These are phyloP conservation scores for Fusarium dlaminii DNA, from an alignment of 2,329 filamentous ascomycete species.

Conservation along the genomic window DNA sequence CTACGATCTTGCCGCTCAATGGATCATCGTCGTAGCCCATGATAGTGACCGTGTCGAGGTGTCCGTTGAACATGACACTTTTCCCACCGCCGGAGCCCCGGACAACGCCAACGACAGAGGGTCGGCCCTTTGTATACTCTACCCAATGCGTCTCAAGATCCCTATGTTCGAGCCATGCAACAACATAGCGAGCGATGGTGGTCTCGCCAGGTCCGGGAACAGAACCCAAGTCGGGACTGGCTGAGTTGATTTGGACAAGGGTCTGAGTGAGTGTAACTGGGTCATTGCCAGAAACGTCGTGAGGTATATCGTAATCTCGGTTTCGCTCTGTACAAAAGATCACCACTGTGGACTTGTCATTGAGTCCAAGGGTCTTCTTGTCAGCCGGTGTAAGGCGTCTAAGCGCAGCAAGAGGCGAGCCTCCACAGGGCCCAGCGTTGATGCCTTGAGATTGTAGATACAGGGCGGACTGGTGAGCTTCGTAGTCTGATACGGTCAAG, in stretches of 20 bases:
- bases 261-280: constrained; percentile 54
- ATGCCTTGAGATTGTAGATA: constrained; percentile 61
- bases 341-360: constrained; percentile 65
- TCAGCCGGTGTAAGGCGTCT: constrained; percentile 54
- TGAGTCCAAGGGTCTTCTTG: constrained; percentile 49
- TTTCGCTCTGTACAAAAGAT: constrained; percentile 70
- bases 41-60: constrained; percentile 62
- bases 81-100: constrained; percentile 58
- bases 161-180: constrained; percentile 61
- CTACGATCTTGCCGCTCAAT: constrained; percentile 52
- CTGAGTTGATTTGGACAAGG: constrained; percentile 60
- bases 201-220: constrained; percentile 56
- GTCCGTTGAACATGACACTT: constrained; percentile 62
- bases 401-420: constrained; percentile 66
- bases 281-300: constrained; percentile 53
- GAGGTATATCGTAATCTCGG: constrained; percentile 61
- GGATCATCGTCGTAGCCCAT: constrained; percentile 57
- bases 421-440: constrained; percentile 70
- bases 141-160: constrained; percentile 61
- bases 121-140: constrained; percentile 56
- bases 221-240: constrained; percentile 55
- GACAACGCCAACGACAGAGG: constrained; percentile 60
- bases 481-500: constrained; percentile 67
- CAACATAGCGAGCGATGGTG: constrained; percentile 57
- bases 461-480: constrained; percentile 67